These are phyloP conservation scores for Dothidotthia symphoricarpi DNA, from an alignment of 2,329 filamentous ascomycete genomes.

Conservation along the genomic window DNA sequence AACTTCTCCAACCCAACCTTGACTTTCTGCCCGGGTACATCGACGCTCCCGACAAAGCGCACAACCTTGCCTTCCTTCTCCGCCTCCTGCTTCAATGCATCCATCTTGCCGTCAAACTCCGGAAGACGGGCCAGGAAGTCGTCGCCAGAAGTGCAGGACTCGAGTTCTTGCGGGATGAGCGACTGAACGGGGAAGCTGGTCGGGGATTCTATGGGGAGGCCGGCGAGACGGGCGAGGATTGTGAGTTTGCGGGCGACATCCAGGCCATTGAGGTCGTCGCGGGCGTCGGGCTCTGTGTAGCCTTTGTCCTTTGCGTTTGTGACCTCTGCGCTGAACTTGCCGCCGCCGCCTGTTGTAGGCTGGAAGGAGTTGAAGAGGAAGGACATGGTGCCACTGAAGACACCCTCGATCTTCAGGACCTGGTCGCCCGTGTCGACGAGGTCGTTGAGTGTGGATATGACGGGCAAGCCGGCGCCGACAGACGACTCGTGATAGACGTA, in stretches of 20 bases:
- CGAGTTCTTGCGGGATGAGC: slow-evolving; percentile 84
- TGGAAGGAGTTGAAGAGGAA: slow-evolving; percentile 98
- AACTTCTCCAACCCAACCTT: slow-evolving; percentile 87
- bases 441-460: slow-evolving; percentile 90
- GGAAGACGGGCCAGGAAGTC: slow-evolving; percentile 82
- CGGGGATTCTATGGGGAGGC: slow-evolving; percentile 76
- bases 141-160: slow-evolving; percentile 71
- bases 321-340: slow-evolving; percentile 88
- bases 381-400: slow-evolving; percentile 96
- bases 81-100: slow-evolving; percentile 79
- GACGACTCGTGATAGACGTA: slow-evolving; percentile 94
- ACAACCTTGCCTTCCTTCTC: slow-evolving; percentile 87
- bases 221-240: slow-evolving; percentile 83
- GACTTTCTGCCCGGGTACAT: slow-evolving; percentile 75
- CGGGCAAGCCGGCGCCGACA: slow-evolving; percentile 87
- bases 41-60: slow-evolving; percentile 89
- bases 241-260: slow-evolving; percentile 95
- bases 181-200: slow-evolving; percentile 92
- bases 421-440: slow-evolving; percentile 91
- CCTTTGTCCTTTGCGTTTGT: slow-evolving; percentile 88
- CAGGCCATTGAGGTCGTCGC: slow-evolving; percentile 82
- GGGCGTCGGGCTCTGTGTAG: slow-evolving; percentile 85
- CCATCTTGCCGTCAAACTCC: slow-evolving; percentile 86
- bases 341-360: slow-evolving; percentile 70
- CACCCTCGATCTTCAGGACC: slow-evolving; percentile 89